These are phyloP conservation scores for Viridothelium virens DNA, from an alignment of 495 filamentous ascomycete species.

Conservation along the genomic window DNA sequence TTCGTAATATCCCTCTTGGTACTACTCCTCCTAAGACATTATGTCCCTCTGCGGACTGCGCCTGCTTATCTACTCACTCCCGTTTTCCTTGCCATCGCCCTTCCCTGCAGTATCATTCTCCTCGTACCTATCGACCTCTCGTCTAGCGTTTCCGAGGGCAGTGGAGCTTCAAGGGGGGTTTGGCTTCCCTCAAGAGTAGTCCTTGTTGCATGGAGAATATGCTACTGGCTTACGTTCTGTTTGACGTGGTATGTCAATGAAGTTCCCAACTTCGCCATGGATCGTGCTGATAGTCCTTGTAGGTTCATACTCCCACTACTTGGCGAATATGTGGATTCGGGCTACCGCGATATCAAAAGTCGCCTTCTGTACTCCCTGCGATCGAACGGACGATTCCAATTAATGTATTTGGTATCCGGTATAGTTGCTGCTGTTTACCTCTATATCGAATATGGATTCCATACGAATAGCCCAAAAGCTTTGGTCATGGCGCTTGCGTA, in stretches of 20 bases:
- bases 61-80: constrained; percentile 86
- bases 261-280: not conserved
- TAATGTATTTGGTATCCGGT: constrained; percentile 64
- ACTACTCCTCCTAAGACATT: constrained; percentile 76
- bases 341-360: constrained; percentile 75
- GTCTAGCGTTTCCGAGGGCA: constrained; percentile 63
- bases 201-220: constrained; percentile 80
- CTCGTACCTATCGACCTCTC: constrained; percentile 94
- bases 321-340: constrained; percentile 87
- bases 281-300: constrained; percentile 12
- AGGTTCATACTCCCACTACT: constrained; percentile 91
- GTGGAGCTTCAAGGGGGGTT: constrained; percentile 46
- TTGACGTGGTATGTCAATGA: constrained; percentile 64
- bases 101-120: constrained; percentile 88
- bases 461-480: constrained; percentile 58
- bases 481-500: constrained; percentile 90
- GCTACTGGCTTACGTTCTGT: constrained; percentile 93
- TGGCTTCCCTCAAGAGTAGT: constrained; percentile 61
- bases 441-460: constrained; percentile 67
- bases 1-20: constrained; percentile 65
- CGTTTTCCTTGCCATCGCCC: constrained; percentile 84
- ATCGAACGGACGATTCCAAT: constrained; percentile 79
- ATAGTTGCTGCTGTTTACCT: constrained; percentile 74
- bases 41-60: constrained; percentile 80
- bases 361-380: constrained; percentile 75